A percentile compares a stretch with the other conserved stretches of the same genome.
phyloP scores from a whole-genome alignment of 495 filamentous ascomycete genomes.

The Friedmanniomyces simplex region DNA sequence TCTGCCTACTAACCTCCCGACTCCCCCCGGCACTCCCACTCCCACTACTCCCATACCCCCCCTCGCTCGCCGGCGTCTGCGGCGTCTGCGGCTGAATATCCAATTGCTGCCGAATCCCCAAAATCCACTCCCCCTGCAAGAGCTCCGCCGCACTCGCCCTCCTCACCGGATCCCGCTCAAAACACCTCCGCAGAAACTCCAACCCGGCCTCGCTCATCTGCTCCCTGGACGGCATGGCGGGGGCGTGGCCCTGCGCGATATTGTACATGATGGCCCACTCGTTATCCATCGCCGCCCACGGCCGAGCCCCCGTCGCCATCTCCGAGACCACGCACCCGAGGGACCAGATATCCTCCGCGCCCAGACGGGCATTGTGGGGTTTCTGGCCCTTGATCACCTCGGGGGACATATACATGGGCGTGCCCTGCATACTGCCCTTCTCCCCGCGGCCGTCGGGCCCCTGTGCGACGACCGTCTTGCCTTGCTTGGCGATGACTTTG shows the following conservation, averaged over 20 bases:
- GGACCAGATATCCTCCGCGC: constrained; percentile 95
- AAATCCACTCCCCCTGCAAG: constrained; percentile 94
- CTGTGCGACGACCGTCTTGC: constrained; percentile 66
- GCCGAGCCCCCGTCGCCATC: constrained; percentile 90
- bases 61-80: constrained; percentile 28
- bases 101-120: constrained; percentile 50
- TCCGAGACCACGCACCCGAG: constrained; percentile 94
- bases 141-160: constrained; percentile 78
- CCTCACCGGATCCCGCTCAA: constrained; percentile 70
- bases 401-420: constrained; percentile 99
- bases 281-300: constrained; percentile 96
- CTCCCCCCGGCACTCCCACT: constrained; percentile 8
- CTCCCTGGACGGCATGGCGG: constrained; percentile 67
- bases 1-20: constrained; percentile 4
- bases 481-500: constrained; percentile 91
- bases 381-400: constrained; percentile 78
- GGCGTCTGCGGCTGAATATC: constrained; percentile 45
- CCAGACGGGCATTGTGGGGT: constrained; percentile 57
- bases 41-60: constrained; percentile 5
- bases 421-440: constrained; percentile 87
- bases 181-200: constrained; percentile 80
- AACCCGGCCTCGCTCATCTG: constrained; percentile 77
- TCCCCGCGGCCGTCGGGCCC: constrained; percentile 37
- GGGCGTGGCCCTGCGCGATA: constrained; percentile 91
- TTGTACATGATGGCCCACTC: constrained; percentile 99